Conservation (phyloP, 116 monocot species). For the Cymodocea nodosa region DNA sequence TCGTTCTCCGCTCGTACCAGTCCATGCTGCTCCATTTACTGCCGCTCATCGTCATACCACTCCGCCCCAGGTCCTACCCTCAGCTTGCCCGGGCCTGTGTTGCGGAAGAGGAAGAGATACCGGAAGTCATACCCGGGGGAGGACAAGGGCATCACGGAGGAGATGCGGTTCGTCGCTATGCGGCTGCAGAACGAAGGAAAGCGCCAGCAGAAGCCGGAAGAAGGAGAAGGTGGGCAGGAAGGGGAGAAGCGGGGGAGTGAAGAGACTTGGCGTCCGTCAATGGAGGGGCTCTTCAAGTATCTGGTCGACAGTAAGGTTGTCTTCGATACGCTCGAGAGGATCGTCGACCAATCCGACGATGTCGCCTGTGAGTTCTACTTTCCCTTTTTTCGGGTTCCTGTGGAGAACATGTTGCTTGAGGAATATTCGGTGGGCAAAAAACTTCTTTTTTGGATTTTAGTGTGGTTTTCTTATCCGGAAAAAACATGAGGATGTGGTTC, state of each 20-base stretch:
- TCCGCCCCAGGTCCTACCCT: neutral
- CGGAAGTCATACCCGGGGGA: constrained; percentile 71
- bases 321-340: constrained; percentile 66
- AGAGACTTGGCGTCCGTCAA: constrained; percentile 55
- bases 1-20: neutral
- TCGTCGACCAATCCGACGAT: constrained; percentile 63
- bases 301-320: constrained; percentile 83
- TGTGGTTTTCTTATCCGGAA: no score
- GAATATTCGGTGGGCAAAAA: no score
- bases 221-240: neutral
- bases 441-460: no score
- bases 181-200: constrained; percentile 22
- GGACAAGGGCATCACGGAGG: constrained; percentile 63
- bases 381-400: neutral
- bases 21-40: neutral
- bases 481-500: no score
- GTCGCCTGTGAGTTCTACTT: constrained; percentile 58
- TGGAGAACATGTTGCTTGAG: neutral
- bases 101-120: constrained; percentile 45
- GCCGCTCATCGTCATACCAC: neutral
- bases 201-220: neutral
- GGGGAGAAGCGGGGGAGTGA: neutral
- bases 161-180: constrained; percentile 99
- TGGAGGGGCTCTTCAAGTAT: constrained; percentile 82
- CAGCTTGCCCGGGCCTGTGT: constrained; percentile 6